Evolutionary conservation across 495 filamentous ascomycete genomes (phyloP).

Genomic region (Penicillium lagena): DNA sequence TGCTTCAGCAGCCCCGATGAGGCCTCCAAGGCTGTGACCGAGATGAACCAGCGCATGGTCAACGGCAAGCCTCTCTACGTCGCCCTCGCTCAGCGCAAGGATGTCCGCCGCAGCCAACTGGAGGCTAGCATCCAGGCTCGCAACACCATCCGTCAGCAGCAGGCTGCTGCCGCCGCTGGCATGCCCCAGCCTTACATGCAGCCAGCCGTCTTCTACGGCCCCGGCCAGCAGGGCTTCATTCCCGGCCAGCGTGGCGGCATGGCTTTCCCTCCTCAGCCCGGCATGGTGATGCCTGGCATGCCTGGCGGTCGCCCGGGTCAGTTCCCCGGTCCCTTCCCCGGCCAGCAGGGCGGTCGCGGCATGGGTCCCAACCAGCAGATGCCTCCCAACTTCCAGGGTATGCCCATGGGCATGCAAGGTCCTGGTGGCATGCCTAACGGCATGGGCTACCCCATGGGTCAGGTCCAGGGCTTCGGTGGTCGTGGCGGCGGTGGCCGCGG

Average conservation of each 20-base stretch:
- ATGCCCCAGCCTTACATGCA: constrained; percentile 86
- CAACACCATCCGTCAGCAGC: constrained; percentile 97
- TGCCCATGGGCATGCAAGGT: constrained; percentile 71
- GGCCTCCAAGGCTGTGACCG: constrained; percentile 96
- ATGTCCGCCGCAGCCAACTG: constrained; percentile 96
- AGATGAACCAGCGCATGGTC: constrained; percentile 99
- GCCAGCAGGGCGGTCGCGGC: constrained; percentile 78
- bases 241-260: constrained; percentile 69
- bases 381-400: constrained; percentile 72
- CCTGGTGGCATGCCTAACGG: constrained; percentile 48
- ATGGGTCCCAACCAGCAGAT: constrained; percentile 71
- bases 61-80: constrained; percentile 97
- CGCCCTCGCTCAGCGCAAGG: constrained; percentile 97
- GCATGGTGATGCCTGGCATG: constrained; percentile 73
- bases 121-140: constrained; percentile 99
- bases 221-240: constrained; percentile 81
- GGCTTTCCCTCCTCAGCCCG: constrained; percentile 76
- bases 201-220: constrained; percentile 80
- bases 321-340: constrained; percentile 70
- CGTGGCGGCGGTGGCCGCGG: constrained; percentile 71
- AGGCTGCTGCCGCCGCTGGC: constrained; percentile 86
- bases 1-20: constrained; percentile 99
- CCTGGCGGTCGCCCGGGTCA: constrained; percentile 80
- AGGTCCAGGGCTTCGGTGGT: constrained; percentile 45
- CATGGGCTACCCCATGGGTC: constrained; percentile 53